Base-by-base conservation (phyloP, 257 asterid species). In the Nicotiana benthamiana region DNA sequence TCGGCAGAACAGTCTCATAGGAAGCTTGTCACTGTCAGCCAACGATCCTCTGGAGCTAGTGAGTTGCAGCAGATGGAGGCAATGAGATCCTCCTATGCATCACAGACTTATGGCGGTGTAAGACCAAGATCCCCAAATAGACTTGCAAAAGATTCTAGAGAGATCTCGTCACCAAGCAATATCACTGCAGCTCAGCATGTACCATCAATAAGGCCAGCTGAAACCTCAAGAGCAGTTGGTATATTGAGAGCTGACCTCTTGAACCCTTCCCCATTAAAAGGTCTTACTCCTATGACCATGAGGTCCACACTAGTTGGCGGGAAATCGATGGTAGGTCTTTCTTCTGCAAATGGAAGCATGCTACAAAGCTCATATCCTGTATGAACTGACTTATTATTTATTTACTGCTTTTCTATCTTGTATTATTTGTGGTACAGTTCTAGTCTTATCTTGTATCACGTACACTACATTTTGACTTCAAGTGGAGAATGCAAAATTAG, bases 311-410 rank as follows among this genome's bases (percentile, higher is more conserved):
- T 75, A 80, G 86, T 82, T 76, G 22, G 89, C 66, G 48, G 83
- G 82, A 86, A 82, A 84, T 74, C 84, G 64, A 80, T 80, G 36
- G 27, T 48, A 9, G 84, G 83, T 81, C 75, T 81, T 79, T 82
- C 88, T 11, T 80, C 90, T 10, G 85, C 87, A 68, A 76, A 88
- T 65, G 83, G 90, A 85, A 86, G 87, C 82, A 83, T 88, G 80
- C 77, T 82, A 40, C 83, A 76, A 80, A 56, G 86, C 79, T 67
- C 86, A 34, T 68, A 80, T 83, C 84, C 82, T 20, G 97, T 93
- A 89, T 20, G 61, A 59, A 68, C 86, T 77, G 17, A 60, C 81
- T n/a, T 68, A 75, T 77, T 82, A 63, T 80, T 74, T 48, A 74
- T 48, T 74, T 74, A 16, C 77, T 46, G 60, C 10, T 26, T 74